Evolutionary conservation across 805 yeast genomes (phyloP).

Genomic region (Ogataea nonfermentans): DNA sequence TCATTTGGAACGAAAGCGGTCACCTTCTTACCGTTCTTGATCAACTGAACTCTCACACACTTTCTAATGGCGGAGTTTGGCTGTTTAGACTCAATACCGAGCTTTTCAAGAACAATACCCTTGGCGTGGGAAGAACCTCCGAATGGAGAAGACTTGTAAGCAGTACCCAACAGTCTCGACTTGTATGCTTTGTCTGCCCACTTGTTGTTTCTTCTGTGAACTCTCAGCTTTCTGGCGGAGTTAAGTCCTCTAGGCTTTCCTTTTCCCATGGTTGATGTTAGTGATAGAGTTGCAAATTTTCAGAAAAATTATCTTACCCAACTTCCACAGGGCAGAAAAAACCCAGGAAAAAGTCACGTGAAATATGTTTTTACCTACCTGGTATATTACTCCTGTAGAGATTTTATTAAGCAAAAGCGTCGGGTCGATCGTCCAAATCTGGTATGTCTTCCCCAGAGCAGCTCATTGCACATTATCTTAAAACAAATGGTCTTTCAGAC

Average conservation of each 20-base stretch:
- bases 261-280: slow-evolving; percentile 74
- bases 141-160: slow-evolving; percentile 99
- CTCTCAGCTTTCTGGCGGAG: slow-evolving; percentile 99
- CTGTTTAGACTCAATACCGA: slow-evolving; percentile 99
- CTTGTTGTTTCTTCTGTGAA: slow-evolving; percentile 99
- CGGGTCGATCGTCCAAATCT: slow-evolving; percentile 13
- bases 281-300: slow-evolving; percentile 12
- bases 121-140: slow-evolving; percentile 99
- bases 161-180: slow-evolving; percentile 98
- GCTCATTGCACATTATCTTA: slow-evolving; percentile 60
- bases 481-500: slow-evolving; percentile 42
- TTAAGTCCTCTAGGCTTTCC: slow-evolving; percentile 99
- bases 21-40: slow-evolving; percentile 99
- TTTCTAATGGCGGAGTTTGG: slow-evolving; percentile 99
- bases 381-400: no score
- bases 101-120: slow-evolving; percentile 99
- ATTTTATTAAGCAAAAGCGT: background rate
- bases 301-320: slow-evolving; percentile 11
- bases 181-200: slow-evolving; percentile 99
- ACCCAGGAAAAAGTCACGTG: slow-evolving; percentile 12
- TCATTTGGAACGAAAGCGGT: slow-evolving; percentile 99
- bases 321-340: slow-evolving; percentile 5
- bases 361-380: no score
- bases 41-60: slow-evolving; percentile 99
- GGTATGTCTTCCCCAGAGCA: slow-evolving; percentile 19